Base-by-base conservation (phyloP, 305 asterid genomes). In the Fraxinus dipetala region DNA sequence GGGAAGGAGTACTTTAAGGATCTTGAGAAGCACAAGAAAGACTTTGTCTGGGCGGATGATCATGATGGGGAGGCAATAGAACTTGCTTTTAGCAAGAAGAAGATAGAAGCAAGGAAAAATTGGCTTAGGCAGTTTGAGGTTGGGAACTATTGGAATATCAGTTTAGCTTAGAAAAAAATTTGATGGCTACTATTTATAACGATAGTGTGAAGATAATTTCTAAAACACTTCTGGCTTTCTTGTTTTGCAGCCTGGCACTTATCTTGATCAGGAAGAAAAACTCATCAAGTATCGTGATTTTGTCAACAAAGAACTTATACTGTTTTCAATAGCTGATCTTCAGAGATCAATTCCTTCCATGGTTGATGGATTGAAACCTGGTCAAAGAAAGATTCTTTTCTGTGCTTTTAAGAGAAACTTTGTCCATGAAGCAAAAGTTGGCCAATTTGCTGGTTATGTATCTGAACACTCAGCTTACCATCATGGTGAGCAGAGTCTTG, bases 101-200 rank as follows among this genome's bases (percentile, higher is more conserved):
- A 94, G 88, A 96, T 96, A 22, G 99, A 96, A 89, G 97, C 95
- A 20, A 87, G 99, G 83, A 96, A 96, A 88, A 92, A 77, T 75
- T 96, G 99, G 99, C 95, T 96, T 63, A 91, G 98, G 38, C 98
- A 94, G 76, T 94, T 90, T 82, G 97, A 94, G 98, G 99, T 95
- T 45, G 54, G 81, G 56, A 61, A 11, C 73, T 80, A 40, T 20
- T 28, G 13, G 32, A 76, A 24, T 51, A 4, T 32, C 26, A 22
- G 45, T 81, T 72, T 56, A 28, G 34, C 32, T 20, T 5, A 9
- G 45, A 11, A 10, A 45, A 45, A n/a, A 13, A 40, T 74, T 34
- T 54, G 36, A 5, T 70, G 51, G 0, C 26, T 36, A 48, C 28
- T 22, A 9, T 18, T 74, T 45, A 36, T 36, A 75, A 36, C 9